A percentile compares a stretch with the other conserved stretches of the same genome.
These are phyloP conservation scores for Volvox africanus DNA, from an alignment of 139 green algal genomes.

Conservation along the genomic window DNA sequence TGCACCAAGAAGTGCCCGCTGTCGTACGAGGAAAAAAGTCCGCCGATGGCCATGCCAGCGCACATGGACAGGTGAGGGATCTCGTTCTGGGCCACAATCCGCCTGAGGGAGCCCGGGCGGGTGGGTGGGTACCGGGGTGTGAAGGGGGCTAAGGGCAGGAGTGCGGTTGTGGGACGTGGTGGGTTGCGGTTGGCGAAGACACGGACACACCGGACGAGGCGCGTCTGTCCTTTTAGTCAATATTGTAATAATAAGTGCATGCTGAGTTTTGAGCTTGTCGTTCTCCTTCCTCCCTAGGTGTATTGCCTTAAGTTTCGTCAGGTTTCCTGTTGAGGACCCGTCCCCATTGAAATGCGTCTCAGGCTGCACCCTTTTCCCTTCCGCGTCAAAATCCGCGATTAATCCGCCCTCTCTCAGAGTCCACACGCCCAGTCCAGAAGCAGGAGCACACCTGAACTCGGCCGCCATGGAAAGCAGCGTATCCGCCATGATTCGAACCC, in stretches of 20 bases:
- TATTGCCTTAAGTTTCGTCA: neutral
- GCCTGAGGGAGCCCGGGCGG: neutral
- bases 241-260: neutral
- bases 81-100: conserved; percentile 34
- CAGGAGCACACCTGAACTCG: conserved; percentile 32
- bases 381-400: no score
- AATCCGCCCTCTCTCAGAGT: no score
- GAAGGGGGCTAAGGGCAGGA: neutral
- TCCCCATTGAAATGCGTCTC: no score
- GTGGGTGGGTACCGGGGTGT: neutral
- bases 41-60: conserved; percentile 50
- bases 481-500: conserved; percentile 51
- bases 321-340: no score
- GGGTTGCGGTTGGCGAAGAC: neutral
- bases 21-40: conserved; percentile 52
- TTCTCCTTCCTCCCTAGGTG: neutral
- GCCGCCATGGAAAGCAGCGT: conserved; percentile 48
- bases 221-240: no score
- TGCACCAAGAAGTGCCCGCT: conserved; percentile 50
- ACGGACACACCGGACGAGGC: no score
- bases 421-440: no score
- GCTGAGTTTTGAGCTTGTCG: neutral
- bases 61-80: conserved; percentile 53
- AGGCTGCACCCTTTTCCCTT: no score
- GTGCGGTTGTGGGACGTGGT: no score